Conservation (phyloP, 2,329 filamentous ascomycete genomes). For the Phyllosticta citrichinensis region DNA sequence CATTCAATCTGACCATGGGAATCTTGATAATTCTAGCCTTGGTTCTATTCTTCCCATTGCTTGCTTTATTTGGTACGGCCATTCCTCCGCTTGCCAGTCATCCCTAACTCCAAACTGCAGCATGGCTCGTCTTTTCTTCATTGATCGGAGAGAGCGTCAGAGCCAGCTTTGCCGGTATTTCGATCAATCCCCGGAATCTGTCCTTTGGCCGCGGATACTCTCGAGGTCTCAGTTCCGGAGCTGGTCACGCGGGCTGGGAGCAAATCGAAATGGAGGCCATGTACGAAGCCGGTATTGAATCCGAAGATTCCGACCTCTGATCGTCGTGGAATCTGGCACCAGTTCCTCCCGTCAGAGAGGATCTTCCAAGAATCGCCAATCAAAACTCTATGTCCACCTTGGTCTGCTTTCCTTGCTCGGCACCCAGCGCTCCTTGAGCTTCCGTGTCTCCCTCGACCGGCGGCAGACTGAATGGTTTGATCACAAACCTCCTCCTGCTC, state of each 20-base stretch:
- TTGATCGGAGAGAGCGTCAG: constrained; percentile 46
- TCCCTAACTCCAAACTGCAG: constrained; percentile 16
- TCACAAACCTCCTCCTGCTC: constrained; percentile 71
- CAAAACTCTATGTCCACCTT: constrained; percentile 62
- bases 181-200: constrained; percentile 32
- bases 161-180: constrained; percentile 31
- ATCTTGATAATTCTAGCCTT: constrained; percentile 22
- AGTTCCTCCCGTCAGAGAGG: not conserved
- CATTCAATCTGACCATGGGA: constrained; percentile 18
- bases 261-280: constrained; percentile 55
- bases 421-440: constrained; percentile 38
- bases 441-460: constrained; percentile 69
- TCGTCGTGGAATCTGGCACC: constrained; percentile 14
- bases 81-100: not conserved
- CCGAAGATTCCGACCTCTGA: constrained; percentile 20
- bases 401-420: constrained; percentile 38
- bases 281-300: constrained; percentile 31
- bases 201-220: constrained; percentile 48
- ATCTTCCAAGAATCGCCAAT: not conserved
- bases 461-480: constrained; percentile 81
- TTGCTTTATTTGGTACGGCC: constrained; percentile 20
- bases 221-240: constrained; percentile 43
- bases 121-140: constrained; percentile 44
- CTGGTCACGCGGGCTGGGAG: constrained; percentile 46
- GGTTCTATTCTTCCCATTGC: constrained; percentile 26